Base-by-base conservation (phyloP, 208 protist genomes). In the Borovskyia barvae region DNA sequence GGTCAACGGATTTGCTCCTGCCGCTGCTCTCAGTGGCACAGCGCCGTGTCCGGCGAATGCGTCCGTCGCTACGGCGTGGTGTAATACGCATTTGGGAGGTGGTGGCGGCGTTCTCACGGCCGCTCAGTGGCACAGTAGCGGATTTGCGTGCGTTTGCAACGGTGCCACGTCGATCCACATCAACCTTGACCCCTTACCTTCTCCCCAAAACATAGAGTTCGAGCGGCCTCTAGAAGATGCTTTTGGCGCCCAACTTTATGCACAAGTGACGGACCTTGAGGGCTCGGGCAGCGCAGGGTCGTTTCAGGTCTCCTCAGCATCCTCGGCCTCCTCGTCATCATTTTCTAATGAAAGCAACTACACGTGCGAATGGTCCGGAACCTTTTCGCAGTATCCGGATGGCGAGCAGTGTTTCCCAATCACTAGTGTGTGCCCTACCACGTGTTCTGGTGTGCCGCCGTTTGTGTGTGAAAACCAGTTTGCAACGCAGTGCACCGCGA, bases 331-430 rank as follows among this genome's bases (percentile, higher is more conserved):
- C 19, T 32, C 43, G 54, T 37, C 19, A 9, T 68, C 50, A 7
- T 30, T 12, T 33, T 17, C 49, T 24, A 4, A 2, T 2, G 46
- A 8, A 8, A 43, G 48, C 30, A 59, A 15, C 17, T 45, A 61
- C 22, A 22, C 46, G 43, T 93, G 87, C 66, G 20, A 11, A 17
- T 93, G 87, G 83, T 39, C 15, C 46, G 69, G 47, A 14, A 12
- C 43, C n/a, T 87, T 90, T 47, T 65, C 86, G 17, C 15, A 42
- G 5, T 72, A 69, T 32, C 66, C 69, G 2, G 66, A 75, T 32
- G 82, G 77, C n/a, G 53, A 60, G 36, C 67, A 81, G 33, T 93
- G 86, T 62, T 72, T 66, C 43, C 24, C 68, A 9, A 68, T 63
- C 47, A 90, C 86, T 33, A 67, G 66, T 25, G 25, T 75, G 7